phyloP scores from a whole-genome alignment of 2,329 filamentous ascomycete species.

The Colletotrichum shisoi region DNA sequence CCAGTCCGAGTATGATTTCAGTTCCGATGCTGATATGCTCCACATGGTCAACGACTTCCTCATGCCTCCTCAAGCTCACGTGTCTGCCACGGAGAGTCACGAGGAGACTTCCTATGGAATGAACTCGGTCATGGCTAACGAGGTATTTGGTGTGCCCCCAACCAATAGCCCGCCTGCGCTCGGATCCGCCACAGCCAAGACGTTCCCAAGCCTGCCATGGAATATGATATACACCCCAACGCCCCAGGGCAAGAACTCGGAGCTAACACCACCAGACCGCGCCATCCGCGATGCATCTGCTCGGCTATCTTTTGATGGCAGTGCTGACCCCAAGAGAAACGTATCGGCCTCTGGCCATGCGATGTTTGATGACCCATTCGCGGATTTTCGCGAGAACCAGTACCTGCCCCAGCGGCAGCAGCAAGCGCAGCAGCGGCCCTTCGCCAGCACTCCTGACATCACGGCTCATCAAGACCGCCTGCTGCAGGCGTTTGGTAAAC shows the following conservation, averaged over 20 bases:
- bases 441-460: conserved; percentile 23
- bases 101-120: conserved; percentile 63
- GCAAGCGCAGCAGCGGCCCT: conserved; percentile 14
- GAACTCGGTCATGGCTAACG: conserved; percentile 61
- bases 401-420: conserved; percentile 23
- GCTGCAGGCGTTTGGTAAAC: conserved; percentile 48
- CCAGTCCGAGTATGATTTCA: conserved; percentile 40
- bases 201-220: conserved; percentile 60
- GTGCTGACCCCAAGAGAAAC: conserved; percentile 9
- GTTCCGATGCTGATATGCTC: conserved; percentile 51
- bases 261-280: conserved; percentile 36
- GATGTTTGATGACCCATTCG: conserved; percentile 47
- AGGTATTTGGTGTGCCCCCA: conserved; percentile 56
- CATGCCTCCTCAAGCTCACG: conserved; percentile 54
- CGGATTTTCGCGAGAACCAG: conserved; percentile 6
- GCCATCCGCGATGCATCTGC: conserved; percentile 31
- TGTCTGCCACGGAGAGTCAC: conserved; percentile 46
- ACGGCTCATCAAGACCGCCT: conserved; percentile 48
- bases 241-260: conserved; percentile 31
- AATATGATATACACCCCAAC: conserved; percentile 53
- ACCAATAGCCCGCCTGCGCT: conserved; percentile 47
- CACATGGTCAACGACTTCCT: conserved; percentile 61
- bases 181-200: conserved; percentile 48
- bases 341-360: conserved; percentile 14
- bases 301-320: conserved; percentile 32